Base-by-base conservation (phyloP, 352 stramenopile species). In the Globisporangium apiculatum region DNA sequence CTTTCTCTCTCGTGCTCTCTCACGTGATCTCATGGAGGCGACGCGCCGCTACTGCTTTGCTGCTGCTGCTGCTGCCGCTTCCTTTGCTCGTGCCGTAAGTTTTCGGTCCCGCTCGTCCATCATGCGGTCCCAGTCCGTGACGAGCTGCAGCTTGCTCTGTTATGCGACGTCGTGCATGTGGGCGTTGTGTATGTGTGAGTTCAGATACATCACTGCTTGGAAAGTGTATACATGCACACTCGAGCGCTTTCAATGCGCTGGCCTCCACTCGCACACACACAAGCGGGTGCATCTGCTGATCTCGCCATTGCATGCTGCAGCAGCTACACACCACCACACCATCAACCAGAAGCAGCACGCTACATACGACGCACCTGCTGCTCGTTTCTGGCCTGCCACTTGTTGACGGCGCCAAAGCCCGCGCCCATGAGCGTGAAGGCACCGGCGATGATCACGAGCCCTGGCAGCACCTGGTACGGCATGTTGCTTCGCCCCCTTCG, bases 391-490 rank as follows among this genome's bases (percentile, higher is more conserved):
- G 79, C 83, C 62, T 89, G 61, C 73, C 60, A 76, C 71, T 89
- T 88, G 75, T 89, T 91, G 53, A 90, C 69, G 52, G 73, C 76
- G 55, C 81, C 77, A 50, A 83, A 83, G 50, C 79, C 81, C 58
- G 75, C 66, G 60, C 83, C 83, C 77, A 89, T 87, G 67, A 88
- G 62, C 68, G 83, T 89, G 72, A 91, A 91, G 52, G 79, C 77
- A 56, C 72, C 55, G 53, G 69, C 73, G 66, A 94, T 91, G 54
- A 94, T 73, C 65, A 76, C 76, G 62, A 94, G 76, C 52, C 77
- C 83, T 10, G 83, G 81, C 58, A 94, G 61, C 59, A 91, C 73
- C 82, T 94, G 83, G 77, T 91, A 94, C 76, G 83, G 83, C 83
- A 94, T 94, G 15, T 64, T 81, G 36, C 46, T 46, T 7, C 45